Conservation (phyloP, 306 rosid genomes). For the Sechiopsis laciniata region DNA sequence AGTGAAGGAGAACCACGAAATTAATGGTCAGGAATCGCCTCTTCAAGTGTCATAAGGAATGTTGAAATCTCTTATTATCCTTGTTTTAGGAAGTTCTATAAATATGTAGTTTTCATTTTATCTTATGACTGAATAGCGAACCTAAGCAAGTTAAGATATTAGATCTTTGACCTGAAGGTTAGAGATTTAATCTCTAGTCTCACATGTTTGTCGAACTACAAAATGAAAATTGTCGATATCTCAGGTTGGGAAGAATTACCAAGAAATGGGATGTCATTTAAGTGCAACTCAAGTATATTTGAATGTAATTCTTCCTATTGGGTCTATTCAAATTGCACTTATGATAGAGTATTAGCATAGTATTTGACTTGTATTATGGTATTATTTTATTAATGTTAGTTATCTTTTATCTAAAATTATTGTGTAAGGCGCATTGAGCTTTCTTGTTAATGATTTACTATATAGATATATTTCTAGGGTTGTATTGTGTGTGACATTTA, state of each 20-base stretch:
- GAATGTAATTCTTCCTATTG: conserved; percentile 1
- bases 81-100: conserved; percentile 1
- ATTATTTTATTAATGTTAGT: too few species aligned
- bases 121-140: background rate
- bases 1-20: conserved; percentile 32
- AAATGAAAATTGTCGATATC: background rate
- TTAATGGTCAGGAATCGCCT: conserved; percentile 37
- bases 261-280: background rate
- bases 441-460: too few species aligned
- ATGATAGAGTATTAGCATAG: too few species aligned
- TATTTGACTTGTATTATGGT: too few species aligned
- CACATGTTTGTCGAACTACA: background rate
- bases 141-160: background rate
- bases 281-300: background rate
- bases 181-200: background rate
- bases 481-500: too few species aligned
- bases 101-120: background rate
- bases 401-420: too few species aligned
- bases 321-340: background rate
- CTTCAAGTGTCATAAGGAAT: conserved; percentile 20
- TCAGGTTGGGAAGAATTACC: background rate
- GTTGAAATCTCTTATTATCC: background rate
- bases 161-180: background rate
- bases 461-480: too few species aligned
- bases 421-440: too few species aligned